Evolutionary conservation across 2,329 filamentous ascomycete genomes (phyloP).

Genomic region (Xylaria sp.): DNA sequence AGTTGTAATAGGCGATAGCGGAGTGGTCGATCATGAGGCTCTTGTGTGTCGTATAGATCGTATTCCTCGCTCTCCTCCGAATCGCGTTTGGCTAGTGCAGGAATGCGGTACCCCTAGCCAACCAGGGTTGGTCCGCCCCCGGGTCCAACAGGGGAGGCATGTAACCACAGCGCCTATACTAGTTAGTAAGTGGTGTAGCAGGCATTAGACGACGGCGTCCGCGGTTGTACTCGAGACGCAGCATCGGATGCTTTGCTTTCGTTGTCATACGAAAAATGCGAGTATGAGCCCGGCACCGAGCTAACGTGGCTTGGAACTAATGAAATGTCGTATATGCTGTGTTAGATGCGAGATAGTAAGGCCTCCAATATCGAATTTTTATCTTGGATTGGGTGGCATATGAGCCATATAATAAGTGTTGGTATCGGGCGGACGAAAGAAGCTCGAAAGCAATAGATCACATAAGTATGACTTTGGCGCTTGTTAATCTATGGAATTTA

Average conservation of each 20-base stretch:
- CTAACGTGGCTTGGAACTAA: not conserved
- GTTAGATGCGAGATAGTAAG: not conserved
- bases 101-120: not conserved
- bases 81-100: not conserved
- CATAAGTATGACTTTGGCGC: not conserved
- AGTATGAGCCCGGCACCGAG: not conserved
- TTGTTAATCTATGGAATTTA: not conserved
- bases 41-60: conserved; percentile 5
- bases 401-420: not conserved
- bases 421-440: not conserved
- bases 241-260: not conserved
- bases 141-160: not conserved
- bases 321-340: not conserved
- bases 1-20: not conserved
- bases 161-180: not conserved
- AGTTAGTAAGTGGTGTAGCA: not conserved
- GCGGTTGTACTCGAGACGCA: not conserved
- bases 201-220: not conserved
- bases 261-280: not conserved
- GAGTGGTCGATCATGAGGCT: not conserved
- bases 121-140: not conserved
- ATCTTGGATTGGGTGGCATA: not conserved
- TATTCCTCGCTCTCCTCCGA: conserved; percentile 8
- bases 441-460: not conserved
- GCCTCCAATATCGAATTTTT: not conserved